Percentiles rank a stretch among this genome's conserved stretches.
Conservation (phyloP, 2,329 filamentous ascomycete species). For the Aureobasidium pullulans region DNA sequence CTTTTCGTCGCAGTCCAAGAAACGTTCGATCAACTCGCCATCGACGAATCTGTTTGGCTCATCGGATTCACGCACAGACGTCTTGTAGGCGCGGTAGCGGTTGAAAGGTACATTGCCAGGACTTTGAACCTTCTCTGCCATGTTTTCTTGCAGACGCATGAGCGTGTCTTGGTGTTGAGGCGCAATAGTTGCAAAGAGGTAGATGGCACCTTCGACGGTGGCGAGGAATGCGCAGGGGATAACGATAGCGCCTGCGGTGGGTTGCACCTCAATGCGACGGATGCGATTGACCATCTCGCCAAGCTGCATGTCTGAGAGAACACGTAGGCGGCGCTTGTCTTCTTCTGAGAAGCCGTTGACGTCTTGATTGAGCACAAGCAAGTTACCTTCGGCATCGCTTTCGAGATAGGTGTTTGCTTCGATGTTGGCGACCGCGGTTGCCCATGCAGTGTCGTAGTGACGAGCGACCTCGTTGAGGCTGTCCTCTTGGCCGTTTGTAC, state of each 20-base stretch:
- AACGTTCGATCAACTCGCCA: slow-evolving; percentile 81
- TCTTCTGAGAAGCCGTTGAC: slow-evolving; percentile 63
- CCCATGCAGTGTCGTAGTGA: slow-evolving; percentile 76
- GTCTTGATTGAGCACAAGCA: slow-evolving; percentile 73
- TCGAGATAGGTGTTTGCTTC: slow-evolving; percentile 70
- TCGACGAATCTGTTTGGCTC: slow-evolving; percentile 85
- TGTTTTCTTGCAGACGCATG: slow-evolving; percentile 67
- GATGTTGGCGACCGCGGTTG: slow-evolving; percentile 67
- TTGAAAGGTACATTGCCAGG: slow-evolving; percentile 71
- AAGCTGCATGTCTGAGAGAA: slow-evolving; percentile 74
- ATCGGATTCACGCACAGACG: slow-evolving; percentile 59
- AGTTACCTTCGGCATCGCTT: slow-evolving; percentile 79
- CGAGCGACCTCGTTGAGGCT: slow-evolving; percentile 66
- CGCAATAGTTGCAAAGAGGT: slow-evolving; percentile 76
- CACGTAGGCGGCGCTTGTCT: slow-evolving; percentile 61
- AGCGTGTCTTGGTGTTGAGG: slow-evolving; percentile 68
- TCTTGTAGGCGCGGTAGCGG: slow-evolving; percentile 75
- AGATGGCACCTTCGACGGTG: slow-evolving; percentile 87
- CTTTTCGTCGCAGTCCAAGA: slow-evolving; percentile 62
- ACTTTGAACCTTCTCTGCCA: slow-evolving; percentile 59
- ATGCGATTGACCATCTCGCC: slow-evolving; percentile 94
- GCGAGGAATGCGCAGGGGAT: slow-evolving; percentile 78
- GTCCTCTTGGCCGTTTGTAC: slow-evolving; percentile 46
- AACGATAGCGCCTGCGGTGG: slow-evolving; percentile 58
- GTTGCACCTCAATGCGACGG: slow-evolving; percentile 61